Percentiles rank a stretch among this genome's conserved stretches.
These are phyloP conservation scores for Filobasidium wieringae DNA, from an alignment of 768 basidiomycete species.

Conservation along the genomic window DNA sequence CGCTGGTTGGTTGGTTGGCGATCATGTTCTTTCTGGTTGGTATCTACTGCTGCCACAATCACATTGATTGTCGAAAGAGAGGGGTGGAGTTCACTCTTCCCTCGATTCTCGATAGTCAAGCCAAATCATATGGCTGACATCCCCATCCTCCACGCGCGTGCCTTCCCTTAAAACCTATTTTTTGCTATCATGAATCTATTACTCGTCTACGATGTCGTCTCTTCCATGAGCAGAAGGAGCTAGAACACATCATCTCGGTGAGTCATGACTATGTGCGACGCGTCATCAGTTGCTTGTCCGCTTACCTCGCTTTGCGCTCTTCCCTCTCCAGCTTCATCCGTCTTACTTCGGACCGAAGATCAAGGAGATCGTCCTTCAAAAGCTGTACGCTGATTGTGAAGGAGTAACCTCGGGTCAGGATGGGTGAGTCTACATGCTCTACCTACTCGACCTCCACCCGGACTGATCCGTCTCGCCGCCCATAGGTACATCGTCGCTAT, in stretches of 20 bases:
- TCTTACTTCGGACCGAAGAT: conserved; percentile 97
- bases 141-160: neutral
- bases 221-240: neutral
- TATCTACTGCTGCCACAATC: neutral
- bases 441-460: conserved; percentile 52
- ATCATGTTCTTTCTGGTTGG: neutral
- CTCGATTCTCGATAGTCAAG: neutral
- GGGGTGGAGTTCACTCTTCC: neutral
- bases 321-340: conserved; percentile 67
- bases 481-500: conserved; percentile 39
- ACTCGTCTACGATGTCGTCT: no score
- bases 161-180: no score
- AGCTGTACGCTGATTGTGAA: conserved; percentile 90
- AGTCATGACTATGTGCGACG: neutral
- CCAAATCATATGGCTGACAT: conserved; percentile 1
- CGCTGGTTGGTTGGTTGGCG: no score
- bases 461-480: neutral
- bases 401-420: conserved; percentile 93
- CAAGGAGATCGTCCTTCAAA: conserved; percentile 81
- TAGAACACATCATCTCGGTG: neutral
- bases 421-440: conserved; percentile 49
- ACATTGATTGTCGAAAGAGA: neutral
- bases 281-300: neutral
- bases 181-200: no score
- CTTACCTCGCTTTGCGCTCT: neutral